Evolutionary conservation across 2,329 filamentous ascomycete species (phyloP), one percentile per base, ranked within the genome.

Genomic region (Coniochaeta hoffmannii): DNA sequence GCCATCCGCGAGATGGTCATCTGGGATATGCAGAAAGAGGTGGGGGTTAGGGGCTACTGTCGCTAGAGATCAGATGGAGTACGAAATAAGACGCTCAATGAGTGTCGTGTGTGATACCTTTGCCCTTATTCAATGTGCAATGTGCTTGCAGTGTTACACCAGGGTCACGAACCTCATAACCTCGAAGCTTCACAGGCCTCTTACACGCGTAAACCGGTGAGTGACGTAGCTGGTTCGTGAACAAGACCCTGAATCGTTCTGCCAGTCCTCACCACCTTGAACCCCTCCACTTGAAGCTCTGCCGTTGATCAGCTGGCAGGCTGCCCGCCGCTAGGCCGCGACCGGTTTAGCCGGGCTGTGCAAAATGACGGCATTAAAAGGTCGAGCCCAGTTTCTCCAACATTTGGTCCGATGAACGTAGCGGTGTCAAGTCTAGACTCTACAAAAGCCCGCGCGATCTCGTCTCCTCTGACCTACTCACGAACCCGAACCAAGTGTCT

Each of bases 291-390:
- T 24, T 41, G 30, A 24, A 41, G 36, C 36, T 41, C 19, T 46
- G 41, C 12, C 41, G 38, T 17, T 44, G 41, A 46, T 46, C 41
- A 46, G 19, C 41, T 46, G 41, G 22, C 41, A 28, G 35, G 4
- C n/a, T 17, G 35, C 4, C 17, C 22, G 36, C 36, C n/a, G 41
- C 41, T 28, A 46, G 9, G 41, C 41, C 22, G 3, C 15, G 26
- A 26, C 3, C 36, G 12, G 41, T 14, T 46, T 46, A 46, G 41
- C 41, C 41, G 41, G 41, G 19, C 41, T 24, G 28, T 31, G 49
- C 49, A 34, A 50, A 30, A 50, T 50, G 49, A 50, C 49, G 49
- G 49, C 49, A 50, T 50, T 19, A 19, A 50, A 24, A 28, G 41
- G 22, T 28, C 41, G 2, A 19, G 49, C 49, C 49, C 49, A 15